Base-by-base conservation (phyloP, 208 protist species). In the Angomonas deanei region DNA sequence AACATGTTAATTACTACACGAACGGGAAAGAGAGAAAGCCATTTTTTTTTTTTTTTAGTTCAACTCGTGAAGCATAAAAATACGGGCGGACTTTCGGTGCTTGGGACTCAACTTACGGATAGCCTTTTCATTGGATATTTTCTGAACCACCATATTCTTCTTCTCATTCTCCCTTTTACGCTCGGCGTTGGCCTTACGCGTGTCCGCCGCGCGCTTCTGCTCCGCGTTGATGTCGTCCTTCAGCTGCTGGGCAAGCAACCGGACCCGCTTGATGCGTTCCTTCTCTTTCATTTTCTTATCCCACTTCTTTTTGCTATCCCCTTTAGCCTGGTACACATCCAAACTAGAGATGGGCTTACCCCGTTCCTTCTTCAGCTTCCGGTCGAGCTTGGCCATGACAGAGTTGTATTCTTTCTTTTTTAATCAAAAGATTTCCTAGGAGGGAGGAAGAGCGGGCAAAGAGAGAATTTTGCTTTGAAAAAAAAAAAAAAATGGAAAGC, bases 101-200 rank as follows among this genome's bases (percentile, higher is more conserved):
- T 93, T 96, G 3, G 89, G 89, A 70, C 86, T 96, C 21, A 96
- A 68, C 64, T 96, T 96, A 10, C 74, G 70, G 39, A 96, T 92
- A 4, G 86, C 86, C 72, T 92, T 91, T 11, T 92, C 89, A 50
- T 96, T 96, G 42, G 81, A 90, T 56, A 96, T 96, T 27, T 74
- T 92, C 67, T 96, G 89, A 10, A 93, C 86, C n/a, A 96, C 89
- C 86, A 96, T 93, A 60, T 83, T 93, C 68, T 92, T 96, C 56
- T 82, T 82, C 65, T 96, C 89, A 60, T 96, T 96, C 48, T 88
- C 89, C 17, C 70, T 27, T 60, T 91, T 93, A 33, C 89, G 78
- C 65, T 82, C 72, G 31, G 69, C 71, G 64, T 96, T 96, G 3
- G 89, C 89, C 68, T 87, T 89, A 38, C 89, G 86, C 10, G 89